Conservation (phyloP, 1,284 basidiomycete species). For the Ustilago hordei region DNA sequence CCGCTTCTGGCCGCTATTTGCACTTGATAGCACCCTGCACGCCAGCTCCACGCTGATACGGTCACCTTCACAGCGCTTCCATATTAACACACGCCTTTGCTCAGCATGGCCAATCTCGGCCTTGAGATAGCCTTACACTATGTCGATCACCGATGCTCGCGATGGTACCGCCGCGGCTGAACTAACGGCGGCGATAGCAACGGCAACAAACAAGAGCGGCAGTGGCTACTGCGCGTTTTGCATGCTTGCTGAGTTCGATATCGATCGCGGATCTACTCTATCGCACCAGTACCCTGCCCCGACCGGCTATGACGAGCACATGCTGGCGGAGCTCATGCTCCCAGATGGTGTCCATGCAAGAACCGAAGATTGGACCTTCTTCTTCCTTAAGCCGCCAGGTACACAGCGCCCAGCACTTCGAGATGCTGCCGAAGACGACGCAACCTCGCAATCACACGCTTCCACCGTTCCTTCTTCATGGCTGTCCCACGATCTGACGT, state of each 20-base stretch:
- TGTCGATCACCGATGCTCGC: slow-evolving; percentile 29
- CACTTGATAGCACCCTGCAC: neutral
- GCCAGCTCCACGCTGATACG: neutral
- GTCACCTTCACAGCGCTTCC: neutral
- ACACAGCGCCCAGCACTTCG: slow-evolving; percentile 14
- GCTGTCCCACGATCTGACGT: slow-evolving; percentile 70
- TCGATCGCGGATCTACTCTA: slow-evolving; percentile 63
- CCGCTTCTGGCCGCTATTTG: neutral
- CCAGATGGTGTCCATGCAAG: slow-evolving; percentile 96
- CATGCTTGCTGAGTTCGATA: slow-evolving; percentile 66
- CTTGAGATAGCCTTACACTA: neutral
- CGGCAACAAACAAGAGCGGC: neutral
- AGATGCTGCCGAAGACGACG: slow-evolving; percentile 13
- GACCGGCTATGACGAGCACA: slow-evolving; percentile 68
- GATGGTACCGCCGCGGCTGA: neutral
- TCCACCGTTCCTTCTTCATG: slow-evolving; percentile 22
- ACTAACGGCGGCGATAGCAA: slow-evolving; percentile 2
- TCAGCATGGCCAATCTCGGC: neutral
- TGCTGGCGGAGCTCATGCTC: slow-evolving; percentile 96
- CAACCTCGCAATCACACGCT: neutral
- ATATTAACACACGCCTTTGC: neutral
- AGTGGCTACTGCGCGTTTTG: slow-evolving; percentile 58
- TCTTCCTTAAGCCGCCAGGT: slow-evolving; percentile 77
- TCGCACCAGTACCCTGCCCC: slow-evolving; percentile 58
- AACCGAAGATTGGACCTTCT: slow-evolving; percentile 96